phyloP scores from a whole-genome alignment of 805 yeast genomes.

The Kurtzmaniella fragi region DNA sequence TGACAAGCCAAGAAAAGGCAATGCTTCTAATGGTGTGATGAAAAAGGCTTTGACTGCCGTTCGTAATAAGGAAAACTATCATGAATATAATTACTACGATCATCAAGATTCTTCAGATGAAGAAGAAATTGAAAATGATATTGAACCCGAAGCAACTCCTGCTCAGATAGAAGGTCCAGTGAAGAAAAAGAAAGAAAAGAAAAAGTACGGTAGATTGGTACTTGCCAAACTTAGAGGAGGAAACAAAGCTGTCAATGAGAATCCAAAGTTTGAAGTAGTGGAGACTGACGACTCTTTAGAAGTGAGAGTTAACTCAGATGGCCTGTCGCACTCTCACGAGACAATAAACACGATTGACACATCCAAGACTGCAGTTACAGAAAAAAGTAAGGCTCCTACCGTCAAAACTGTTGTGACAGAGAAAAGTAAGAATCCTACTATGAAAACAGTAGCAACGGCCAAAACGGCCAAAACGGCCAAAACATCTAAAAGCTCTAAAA shows the following conservation, averaged over 20 bases:
- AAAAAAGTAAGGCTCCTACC: no score
- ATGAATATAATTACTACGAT: conserved; percentile 2
- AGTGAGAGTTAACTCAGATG: neutral
- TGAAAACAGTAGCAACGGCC: neutral
- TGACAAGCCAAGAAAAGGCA: conserved; percentile 15
- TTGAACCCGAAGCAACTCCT: conserved; percentile 2
- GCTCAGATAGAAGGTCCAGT: no score
- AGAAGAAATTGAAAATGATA: neutral
- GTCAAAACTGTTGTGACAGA: neutral
- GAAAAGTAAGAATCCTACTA: no score
- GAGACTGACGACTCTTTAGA: conserved; percentile 1
- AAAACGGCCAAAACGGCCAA: neutral
- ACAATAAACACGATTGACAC: no score
- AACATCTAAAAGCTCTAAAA: neutral
- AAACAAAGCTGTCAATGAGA: no score
- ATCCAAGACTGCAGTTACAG: no score
- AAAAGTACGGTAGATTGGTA: no score
- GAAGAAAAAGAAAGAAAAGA: no score
- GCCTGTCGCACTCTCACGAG: no score
- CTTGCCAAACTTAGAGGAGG: no score
- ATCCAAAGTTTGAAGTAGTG: neutral
- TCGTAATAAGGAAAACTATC: conserved; percentile 1
- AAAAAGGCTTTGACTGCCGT: neutral
- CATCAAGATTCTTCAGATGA: conserved; percentile 3
- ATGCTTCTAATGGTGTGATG: neutral